Base-by-base conservation (phyloP, 1,284 basidiomycete species). In the Macrocybe sp. region DNA sequence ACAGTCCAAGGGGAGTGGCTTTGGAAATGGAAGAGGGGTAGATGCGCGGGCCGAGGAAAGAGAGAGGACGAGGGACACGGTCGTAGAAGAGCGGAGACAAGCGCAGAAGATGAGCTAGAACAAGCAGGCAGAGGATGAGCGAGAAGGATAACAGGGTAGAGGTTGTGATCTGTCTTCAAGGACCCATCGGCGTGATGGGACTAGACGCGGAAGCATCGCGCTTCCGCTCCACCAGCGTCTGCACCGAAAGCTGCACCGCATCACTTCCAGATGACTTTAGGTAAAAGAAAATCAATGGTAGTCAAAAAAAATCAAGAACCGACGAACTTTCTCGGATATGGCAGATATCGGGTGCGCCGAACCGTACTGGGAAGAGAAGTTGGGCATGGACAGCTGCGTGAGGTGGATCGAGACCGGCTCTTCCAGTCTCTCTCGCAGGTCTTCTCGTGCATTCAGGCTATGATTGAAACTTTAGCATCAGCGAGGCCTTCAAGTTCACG, bases 391-490 rank as follows among this genome's bases (percentile, higher is more conserved):
- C 6, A 68, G 53, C 10, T 61, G 59, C 1, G 72, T 72, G 2
- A 76, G 62, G 50, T 70, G 68, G 41, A 78, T 66, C 2, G 75
- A 73, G 14, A 70, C 57, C 0, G 64, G 50, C 1, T 70, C 67
- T 1, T 67, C 63, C 6, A 59, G 47, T 35, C 61, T 60, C 32
- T 65, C 67, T 34, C 70, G 69, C 7, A 73, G 59, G 6, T 57
- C 53, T 38, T 67, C 63, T 1, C 76, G 68, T 2, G 72, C 70
- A 44, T 78, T 79, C 28, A 78, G 65, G 32, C 66, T 66, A 32
- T 9, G 36, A 29, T 22, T 28, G 32, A 8, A 35, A 29, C n/a
- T 37, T 44, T 42, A 8, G 14, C 41, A 10, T 30, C 22, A 38
- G 12, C 14, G 14, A 49, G 22, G 22, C 22, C 45, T 11, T 29